Evolutionary conservation across 345 rosid genomes (phyloP).

Genomic region (Geranium rotundifolium): DNA sequence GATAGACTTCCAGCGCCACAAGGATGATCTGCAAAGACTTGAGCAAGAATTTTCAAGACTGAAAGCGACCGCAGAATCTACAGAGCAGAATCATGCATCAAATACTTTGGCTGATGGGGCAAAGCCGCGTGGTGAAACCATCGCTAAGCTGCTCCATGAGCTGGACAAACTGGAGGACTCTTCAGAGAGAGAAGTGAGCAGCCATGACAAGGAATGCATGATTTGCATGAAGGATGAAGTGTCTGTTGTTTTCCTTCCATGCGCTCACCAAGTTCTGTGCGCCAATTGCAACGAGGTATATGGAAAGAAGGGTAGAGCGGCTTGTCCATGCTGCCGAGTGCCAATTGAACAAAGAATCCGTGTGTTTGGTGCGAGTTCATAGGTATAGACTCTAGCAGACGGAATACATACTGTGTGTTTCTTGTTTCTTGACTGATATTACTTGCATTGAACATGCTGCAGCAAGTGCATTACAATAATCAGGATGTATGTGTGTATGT

Average conservation of each 20-base stretch:
- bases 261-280: slow-evolving; percentile 21
- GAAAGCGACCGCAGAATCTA: slow-evolving; percentile 4
- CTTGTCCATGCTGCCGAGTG: slow-evolving; percentile 19
- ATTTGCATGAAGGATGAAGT: slow-evolving; percentile 17
- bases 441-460: slow-evolving; percentile 5
- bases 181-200: slow-evolving; percentile 2
- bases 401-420: slow-evolving; percentile 1
- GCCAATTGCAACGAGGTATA: slow-evolving; percentile 16
- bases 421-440: background rate
- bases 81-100: slow-evolving; percentile 1
- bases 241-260: slow-evolving; percentile 18
- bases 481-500: background rate
- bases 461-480: slow-evolving; percentile 5
- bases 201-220: slow-evolving; percentile 13
- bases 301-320: slow-evolving; percentile 15
- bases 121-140: slow-evolving; percentile 8
- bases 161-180: slow-evolving; percentile 9
- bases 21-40: slow-evolving; percentile 17
- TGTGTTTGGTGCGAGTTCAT: slow-evolving; percentile 20
- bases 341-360: slow-evolving; percentile 13
- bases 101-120: slow-evolving; percentile 2
- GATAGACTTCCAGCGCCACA: slow-evolving; percentile 17
- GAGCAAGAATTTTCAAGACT: slow-evolving; percentile 17
- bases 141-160: slow-evolving; percentile 6
- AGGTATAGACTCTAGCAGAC: background rate